Base-by-base conservation (phyloP, 192 early-diverging fungal species). In the Glomus cerebriforme region DNA sequence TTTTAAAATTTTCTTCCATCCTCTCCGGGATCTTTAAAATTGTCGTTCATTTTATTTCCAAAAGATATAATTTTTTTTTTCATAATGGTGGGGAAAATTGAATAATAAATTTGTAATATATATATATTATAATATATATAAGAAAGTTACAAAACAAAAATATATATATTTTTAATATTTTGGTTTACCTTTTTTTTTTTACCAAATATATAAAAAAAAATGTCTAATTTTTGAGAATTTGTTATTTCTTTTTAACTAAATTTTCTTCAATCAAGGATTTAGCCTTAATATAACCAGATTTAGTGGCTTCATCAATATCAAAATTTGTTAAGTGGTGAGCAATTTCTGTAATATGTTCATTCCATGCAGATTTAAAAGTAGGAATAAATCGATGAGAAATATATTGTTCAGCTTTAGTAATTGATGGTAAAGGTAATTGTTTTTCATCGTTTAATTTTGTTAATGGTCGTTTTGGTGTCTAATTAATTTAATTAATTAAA, bases 301-400 rank as follows among this genome's bases (percentile, higher is more conserved):
- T 78, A 19, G 3, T 19, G 5, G 64, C 5, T 22, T 67, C 76
- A 59, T 66, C 27, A 7, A 49, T 27, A 19, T 64, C 65, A 37
- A 78, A 66, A 45, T 66, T 54, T 67, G 27, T 78, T 6, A 78
- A 24, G 9, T 31, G 12, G 8, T 67, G 37, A 7, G 76, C 43
- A 34, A 78, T 17, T 9, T 15, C 45, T 37, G 27, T 31, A 54
- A 78, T 49, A 24, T 78, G 43, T 3, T 78, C 76, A 78, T 78
- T 78, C 76, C 76, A 78, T 47, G 65, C 29, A 27, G 76, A 37
- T 67, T 78, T 78, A 34, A 78, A 78, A 13, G 76, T 68, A 27
- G 76, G 76, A 13, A 78, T 67, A 6, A 78, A 78, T 8, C 76
- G 62, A 24, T 78, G 8, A 32, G 24, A 31, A 17, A 78, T 54